Evolutionary conservation across 2,329 filamentous ascomycete species (phyloP).

Genomic region (Botrytis galanthina): DNA sequence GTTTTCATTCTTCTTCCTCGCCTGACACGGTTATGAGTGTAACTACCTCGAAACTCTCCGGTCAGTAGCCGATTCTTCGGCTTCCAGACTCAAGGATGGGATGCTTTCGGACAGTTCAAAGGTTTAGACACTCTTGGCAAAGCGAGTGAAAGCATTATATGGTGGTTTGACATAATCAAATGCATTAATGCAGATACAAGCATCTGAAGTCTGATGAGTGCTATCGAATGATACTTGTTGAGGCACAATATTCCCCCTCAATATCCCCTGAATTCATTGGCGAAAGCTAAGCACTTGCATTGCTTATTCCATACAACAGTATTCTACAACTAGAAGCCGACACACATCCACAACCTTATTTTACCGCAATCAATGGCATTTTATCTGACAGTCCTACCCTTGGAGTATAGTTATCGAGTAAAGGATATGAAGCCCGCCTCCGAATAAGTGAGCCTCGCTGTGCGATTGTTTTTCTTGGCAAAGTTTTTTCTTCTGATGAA

Average conservation of each 20-base stretch:
- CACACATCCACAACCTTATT: neutral
- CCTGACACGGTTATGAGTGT: too few species aligned
- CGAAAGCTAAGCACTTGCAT: neutral
- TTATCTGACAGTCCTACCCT: neutral
- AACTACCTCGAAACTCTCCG: neutral
- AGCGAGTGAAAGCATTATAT: neutral
- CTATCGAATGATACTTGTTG: neutral
- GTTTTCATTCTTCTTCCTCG: neutral
- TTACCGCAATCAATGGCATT: neutral
- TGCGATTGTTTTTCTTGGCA: neutral
- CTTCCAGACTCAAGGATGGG: neutral
- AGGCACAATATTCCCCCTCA: neutral
- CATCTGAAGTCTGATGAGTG: neutral
- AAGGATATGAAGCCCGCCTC: neutral
- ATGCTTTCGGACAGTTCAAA: neutral
- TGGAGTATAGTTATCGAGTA: too few species aligned
- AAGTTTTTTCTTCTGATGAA: neutral
- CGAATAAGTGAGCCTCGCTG: neutral
- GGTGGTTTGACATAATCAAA: neutral
- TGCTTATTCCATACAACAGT: neutral
- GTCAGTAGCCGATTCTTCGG: neutral
- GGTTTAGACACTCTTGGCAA: neutral
- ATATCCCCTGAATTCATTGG: neutral
- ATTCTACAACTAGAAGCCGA: neutral
- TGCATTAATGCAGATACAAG: neutral